Evolutionary conservation across 1,284 basidiomycete genomes (phyloP).

Genomic region (Puccinia horiana): DNA sequence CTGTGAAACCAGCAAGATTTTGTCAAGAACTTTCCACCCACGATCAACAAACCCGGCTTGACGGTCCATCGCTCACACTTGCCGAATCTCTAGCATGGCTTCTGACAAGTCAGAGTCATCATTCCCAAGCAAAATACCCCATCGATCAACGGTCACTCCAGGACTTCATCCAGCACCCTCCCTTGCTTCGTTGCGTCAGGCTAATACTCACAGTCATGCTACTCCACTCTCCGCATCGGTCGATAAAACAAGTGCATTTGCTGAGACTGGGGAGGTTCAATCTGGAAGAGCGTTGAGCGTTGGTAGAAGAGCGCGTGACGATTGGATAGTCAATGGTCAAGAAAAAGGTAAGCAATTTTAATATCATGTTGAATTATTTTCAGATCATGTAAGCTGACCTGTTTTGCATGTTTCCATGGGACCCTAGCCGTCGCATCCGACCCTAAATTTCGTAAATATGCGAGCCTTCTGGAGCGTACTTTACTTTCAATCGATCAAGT

Average conservation of each 20-base stretch:
- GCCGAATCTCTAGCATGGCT: slow-evolving; percentile 1
- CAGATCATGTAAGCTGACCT: not conserved
- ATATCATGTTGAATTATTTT: not conserved
- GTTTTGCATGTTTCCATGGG: not conserved
- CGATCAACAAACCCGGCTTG: not conserved
- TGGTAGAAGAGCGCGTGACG: slow-evolving; percentile 42
- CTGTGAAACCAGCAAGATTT: not conserved
- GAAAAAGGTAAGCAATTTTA: slow-evolving; percentile 43
- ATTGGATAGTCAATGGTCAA: slow-evolving; percentile 49
- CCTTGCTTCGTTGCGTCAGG: slow-evolving; percentile 39
- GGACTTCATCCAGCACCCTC: slow-evolving; percentile 39
- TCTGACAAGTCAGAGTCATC: slow-evolving; percentile 28
- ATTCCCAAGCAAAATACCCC: slow-evolving; percentile 18
- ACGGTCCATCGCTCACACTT: not conserved
- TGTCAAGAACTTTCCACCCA: not conserved
- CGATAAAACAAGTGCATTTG: slow-evolving; percentile 48
- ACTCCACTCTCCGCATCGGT: slow-evolving; percentile 41
- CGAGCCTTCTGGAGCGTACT: slow-evolving; percentile 84
- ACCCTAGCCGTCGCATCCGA: slow-evolving; percentile 62
- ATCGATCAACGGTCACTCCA: not conserved
- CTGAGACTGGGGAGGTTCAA: slow-evolving; percentile 41
- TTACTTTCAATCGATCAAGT: slow-evolving; percentile 91
- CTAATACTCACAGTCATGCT: slow-evolving; percentile 25
- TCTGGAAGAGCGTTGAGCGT: slow-evolving; percentile 46
- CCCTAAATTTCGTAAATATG: slow-evolving; percentile 94